These are phyloP conservation scores for Mycena epipterygia DNA, from an alignment of 768 basidiomycete species.

Conservation along the genomic window DNA sequence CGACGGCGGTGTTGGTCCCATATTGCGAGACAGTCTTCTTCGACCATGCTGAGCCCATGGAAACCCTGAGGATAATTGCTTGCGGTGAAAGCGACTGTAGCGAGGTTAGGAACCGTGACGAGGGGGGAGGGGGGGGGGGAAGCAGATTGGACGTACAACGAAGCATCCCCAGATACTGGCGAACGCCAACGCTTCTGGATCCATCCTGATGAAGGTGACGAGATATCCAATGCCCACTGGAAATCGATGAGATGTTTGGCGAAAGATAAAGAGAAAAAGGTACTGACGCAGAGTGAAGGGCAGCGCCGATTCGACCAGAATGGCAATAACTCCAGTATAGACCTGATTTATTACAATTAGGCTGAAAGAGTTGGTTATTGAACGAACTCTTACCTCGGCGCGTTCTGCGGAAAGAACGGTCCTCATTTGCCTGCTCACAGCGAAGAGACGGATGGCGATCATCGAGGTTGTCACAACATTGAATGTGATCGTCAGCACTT, in stretches of 20 bases:
- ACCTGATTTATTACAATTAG: too few species aligned
- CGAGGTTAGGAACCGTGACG: neutral
- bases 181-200: conserved; percentile 38
- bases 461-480: conserved; percentile 47
- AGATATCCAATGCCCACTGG: conserved; percentile 48
- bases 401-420: conserved; percentile 35
- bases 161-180: conserved; percentile 33
- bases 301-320: conserved; percentile 48
- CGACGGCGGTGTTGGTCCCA: conserved; percentile 21
- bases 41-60: conserved; percentile 24
- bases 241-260: too few species aligned
- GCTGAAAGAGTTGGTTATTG: too few species aligned
- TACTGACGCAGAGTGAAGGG: conserved; percentile 50
- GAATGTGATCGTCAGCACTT: conserved; percentile 41
- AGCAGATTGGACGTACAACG: neutral
- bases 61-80: conserved; percentile 21
- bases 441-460: conserved; percentile 46
- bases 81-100: conserved; percentile 27
- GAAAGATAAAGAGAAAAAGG: too few species aligned
- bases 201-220: conserved; percentile 47
- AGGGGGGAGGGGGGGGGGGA: neutral
- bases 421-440: conserved; percentile 35
- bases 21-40: conserved; percentile 24
- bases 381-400: conserved; percentile 33
- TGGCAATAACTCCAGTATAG: conserved; percentile 48